Evolutionary conservation across 2,329 filamentous ascomycete species (phyloP), one percentile per base, ranked within the genome.

Genomic region (Purpureocillium takamizusanense): DNA sequence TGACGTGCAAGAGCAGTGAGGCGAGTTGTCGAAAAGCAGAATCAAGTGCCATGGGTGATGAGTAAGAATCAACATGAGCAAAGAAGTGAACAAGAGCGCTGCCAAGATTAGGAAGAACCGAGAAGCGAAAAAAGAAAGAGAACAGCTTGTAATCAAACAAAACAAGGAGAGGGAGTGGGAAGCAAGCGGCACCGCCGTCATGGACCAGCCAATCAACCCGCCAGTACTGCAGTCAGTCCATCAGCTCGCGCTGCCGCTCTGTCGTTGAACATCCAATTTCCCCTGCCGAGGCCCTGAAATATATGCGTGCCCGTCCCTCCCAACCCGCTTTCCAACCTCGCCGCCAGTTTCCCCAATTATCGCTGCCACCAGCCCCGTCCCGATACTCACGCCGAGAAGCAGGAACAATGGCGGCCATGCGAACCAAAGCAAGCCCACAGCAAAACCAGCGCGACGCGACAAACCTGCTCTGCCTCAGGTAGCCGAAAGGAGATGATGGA

Each of bases 191-290:
- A 62, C 60, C 53, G 51, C 59, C 61, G 52, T 62, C 51, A 64
- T 72, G 68, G 67, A 64, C 69, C 69, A 71, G 69, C 69, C 69
- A 71, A 66, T 52, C 51, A 47, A 54, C 47, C 57, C 55, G 54
- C 55, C 49, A 50, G 51, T 50, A 52, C 53, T 44, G 61, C 62
- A 67, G 62, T 60, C 62, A 67, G 62, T 60, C 62, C 37, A 66
- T 66, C 63, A 66, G 62, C 60, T 59, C 57, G 61, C 61, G 57
- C 51, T 54, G 44, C 49, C 51, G 47, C 48, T 43, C 41, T 51
- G 46, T 51, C 51, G n/a, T n/a, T n/a, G 44, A 44, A 37, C 51
- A 52, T 54, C 54, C 53, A 50, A 50, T 53, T 47, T 47, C 50
- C 50, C 46, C 48, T 51, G 47, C 46, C 42, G 33, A 44, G 45